Conservation (phyloP, 768 basidiomycete species). For the Russula abietina region DNA sequence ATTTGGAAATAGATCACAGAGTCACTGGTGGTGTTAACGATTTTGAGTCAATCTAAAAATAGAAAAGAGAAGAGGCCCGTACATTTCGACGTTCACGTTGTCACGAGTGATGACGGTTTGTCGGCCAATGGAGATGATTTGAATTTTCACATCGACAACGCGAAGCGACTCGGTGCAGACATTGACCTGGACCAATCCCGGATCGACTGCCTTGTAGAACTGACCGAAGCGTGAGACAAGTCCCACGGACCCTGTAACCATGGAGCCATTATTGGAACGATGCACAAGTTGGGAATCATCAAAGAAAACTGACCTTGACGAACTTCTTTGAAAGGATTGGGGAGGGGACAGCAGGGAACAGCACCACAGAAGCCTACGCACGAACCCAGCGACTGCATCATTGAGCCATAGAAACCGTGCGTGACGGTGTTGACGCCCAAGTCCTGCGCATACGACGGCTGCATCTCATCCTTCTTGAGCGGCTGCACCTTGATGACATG, state of each 20-base stretch:
- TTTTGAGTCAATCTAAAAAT: neutral
- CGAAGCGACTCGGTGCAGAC: conserved; percentile 88
- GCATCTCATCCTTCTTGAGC: conserved; percentile 80
- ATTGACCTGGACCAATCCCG: conserved; percentile 87
- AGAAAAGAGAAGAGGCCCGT: conserved; percentile 29
- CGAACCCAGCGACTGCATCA: conserved; percentile 64
- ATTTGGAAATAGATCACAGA: too few relatives aligned
- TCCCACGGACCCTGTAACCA: conserved; percentile 70
- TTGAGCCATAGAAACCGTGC: conserved; percentile 81
- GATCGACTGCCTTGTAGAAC: conserved; percentile 95
- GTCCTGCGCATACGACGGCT: conserved; percentile 92
- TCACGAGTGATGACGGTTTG: conserved; percentile 92
- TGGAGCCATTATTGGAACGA: conserved; percentile 14
- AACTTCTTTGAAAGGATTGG: conserved; percentile 82
- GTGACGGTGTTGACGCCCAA: conserved; percentile 68
- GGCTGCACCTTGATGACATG: conserved; percentile 79
- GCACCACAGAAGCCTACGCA: conserved; percentile 66
- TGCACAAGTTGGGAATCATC: neutral
- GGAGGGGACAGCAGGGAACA: conserved; percentile 76
- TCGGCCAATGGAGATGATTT: conserved; percentile 81
- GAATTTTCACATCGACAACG: conserved; percentile 92
- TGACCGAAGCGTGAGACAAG: conserved; percentile 90
- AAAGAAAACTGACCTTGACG: conserved; percentile 54
- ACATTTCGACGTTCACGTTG: conserved; percentile 95
- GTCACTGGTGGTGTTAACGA: too few relatives aligned